These are phyloP conservation scores for Ophiostoma sp. DNA, from an alignment of 2,329 filamentous ascomycete genomes.

Conservation along the genomic window DNA sequence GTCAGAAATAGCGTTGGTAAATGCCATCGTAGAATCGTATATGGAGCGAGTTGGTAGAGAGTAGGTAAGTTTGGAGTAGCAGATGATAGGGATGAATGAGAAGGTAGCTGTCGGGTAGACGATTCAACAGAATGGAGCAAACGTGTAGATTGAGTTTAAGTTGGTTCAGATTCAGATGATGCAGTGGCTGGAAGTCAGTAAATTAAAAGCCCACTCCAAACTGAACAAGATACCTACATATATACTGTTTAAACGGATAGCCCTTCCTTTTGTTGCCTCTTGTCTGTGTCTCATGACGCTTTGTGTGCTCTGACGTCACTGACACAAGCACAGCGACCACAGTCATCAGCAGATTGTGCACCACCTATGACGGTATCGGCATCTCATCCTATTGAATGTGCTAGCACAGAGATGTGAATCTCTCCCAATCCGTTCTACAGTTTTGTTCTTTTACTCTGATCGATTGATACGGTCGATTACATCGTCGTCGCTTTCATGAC, in stretches of 20 bases:
- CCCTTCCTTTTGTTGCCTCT: not conserved
- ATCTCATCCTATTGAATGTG: not conserved
- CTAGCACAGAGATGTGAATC: not conserved
- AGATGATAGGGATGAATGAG: not conserved
- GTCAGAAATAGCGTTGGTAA: conserved; percentile 13
- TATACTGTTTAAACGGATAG: not conserved
- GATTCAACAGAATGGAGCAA: not conserved
- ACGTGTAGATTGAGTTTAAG: not conserved
- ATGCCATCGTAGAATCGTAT: not conserved
- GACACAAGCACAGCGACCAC: not conserved
- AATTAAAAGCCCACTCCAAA: no score
- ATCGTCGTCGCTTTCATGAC: not conserved
- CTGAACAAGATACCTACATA: not conserved
- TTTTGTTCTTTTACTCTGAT: not conserved
- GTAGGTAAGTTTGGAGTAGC: not conserved
- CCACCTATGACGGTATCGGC: not conserved
- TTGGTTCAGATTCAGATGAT: no score
- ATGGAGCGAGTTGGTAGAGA: no score
- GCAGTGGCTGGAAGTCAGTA: no score
- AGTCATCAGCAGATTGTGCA: not conserved
- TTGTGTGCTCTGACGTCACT: conserved; percentile 4
- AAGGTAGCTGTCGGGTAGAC: not conserved
- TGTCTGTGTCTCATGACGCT: not conserved
- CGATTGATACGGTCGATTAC: not conserved
- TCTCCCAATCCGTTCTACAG: not conserved